These are phyloP conservation scores for Chaetoceros muelleri DNA, from an alignment of 108 stramenopile genomes.

Conservation along the genomic window DNA sequence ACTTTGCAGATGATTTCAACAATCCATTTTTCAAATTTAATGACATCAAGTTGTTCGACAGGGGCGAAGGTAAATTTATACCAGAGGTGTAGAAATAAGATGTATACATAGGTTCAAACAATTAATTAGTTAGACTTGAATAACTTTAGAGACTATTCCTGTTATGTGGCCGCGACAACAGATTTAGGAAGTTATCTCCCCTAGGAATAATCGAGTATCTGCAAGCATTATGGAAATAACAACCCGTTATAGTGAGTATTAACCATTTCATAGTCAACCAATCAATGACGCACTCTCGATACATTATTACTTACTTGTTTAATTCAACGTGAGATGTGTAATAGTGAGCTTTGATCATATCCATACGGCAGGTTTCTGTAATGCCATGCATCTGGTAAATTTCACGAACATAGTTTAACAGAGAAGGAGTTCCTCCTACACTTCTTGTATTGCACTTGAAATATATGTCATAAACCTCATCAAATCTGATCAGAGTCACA, in stretches of 20 bases:
- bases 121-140: no score
- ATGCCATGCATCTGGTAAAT: constrained; percentile 89
- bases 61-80: no score
- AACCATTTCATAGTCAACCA: no score
- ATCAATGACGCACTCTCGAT: no score
- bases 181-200: constrained; percentile 51
- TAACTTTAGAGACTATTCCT: constrained; percentile 20
- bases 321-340: constrained; percentile 78
- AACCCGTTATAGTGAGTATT: no score
- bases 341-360: constrained; percentile 94
- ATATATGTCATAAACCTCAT: constrained; percentile 89
- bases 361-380: constrained; percentile 81
- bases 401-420: constrained; percentile 90
- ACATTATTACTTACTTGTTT: no score
- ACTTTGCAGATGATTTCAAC: constrained; percentile 1
- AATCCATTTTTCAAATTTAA: background rate
- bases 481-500: constrained; percentile 88
- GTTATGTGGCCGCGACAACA: constrained; percentile 51
- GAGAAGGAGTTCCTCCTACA: constrained; percentile 65
- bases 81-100: no score
- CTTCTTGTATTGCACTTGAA: constrained; percentile 88
- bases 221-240: no score
- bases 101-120: no score
- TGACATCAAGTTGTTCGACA: background rate
- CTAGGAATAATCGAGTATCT: constrained; percentile 69